Conservation (phyloP, 352 stramenopile species). For the Phytopythium chamaehyphon region DNA sequence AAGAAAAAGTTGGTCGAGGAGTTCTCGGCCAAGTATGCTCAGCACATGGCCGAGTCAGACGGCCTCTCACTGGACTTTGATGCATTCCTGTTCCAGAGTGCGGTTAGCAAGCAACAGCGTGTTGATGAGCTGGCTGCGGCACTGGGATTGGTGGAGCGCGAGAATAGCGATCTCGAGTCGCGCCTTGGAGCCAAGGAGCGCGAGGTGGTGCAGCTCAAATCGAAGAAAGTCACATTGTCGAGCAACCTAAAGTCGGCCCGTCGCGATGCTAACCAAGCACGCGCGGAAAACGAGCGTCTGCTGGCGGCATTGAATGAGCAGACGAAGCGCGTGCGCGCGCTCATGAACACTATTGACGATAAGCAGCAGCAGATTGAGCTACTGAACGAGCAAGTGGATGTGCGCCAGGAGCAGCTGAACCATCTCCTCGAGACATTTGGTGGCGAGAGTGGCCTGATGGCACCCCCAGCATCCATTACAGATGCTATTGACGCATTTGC, state of each 20-base stretch:
- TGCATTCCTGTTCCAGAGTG: constrained; percentile 74
- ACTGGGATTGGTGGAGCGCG: constrained; percentile 62
- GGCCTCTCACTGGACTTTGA: constrained; percentile 54
- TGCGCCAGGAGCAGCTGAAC: constrained; percentile 51
- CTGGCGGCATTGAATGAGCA: constrained; percentile 51
- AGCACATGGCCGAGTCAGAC: constrained; percentile 40
- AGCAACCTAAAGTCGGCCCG: constrained; percentile 49
- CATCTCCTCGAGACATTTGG: constrained; percentile 33
- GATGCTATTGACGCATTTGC: constrained; percentile 21
- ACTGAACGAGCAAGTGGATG: constrained; percentile 50
- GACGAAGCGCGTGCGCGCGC: constrained; percentile 43
- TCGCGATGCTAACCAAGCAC: constrained; percentile 47
- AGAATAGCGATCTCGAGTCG: constrained; percentile 53
- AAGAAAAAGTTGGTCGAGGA: constrained; percentile 80
- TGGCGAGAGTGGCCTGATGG: not conserved
- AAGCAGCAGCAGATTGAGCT: constrained; percentile 68
- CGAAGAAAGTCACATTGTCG: constrained; percentile 40
- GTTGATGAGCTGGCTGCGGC: constrained; percentile 66
- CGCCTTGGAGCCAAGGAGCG: constrained; percentile 48
- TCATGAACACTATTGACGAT: constrained; percentile 54
- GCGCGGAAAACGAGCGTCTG: constrained; percentile 51
- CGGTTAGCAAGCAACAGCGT: constrained; percentile 57
- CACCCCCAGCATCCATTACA: constrained; percentile 8
- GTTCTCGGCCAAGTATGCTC: constrained; percentile 54
- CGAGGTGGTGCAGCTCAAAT: constrained; percentile 52